These are phyloP conservation scores for Thraustotheca clavata DNA, from an alignment of 352 stramenopile genomes.

Conservation along the genomic window DNA sequence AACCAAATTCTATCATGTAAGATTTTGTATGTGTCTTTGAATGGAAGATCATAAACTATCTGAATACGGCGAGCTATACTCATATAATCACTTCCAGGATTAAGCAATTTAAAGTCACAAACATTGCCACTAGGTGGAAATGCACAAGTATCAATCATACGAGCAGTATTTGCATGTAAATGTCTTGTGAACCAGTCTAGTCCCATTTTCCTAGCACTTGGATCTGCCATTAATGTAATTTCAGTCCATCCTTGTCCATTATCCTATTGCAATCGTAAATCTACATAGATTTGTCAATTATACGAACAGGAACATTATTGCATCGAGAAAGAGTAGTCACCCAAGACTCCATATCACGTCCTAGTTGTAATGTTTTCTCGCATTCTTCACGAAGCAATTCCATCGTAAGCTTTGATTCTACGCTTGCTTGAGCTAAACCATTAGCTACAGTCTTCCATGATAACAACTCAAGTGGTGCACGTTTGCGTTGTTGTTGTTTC, in stretches of 20 bases:
- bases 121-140: background rate
- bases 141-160: background rate
- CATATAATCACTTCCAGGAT: too few relatives aligned
- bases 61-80: background rate
- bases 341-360: background rate
- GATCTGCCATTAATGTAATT: background rate
- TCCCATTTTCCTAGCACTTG: background rate
- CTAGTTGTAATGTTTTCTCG: background rate
- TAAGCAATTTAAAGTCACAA: background rate
- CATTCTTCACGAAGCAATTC: background rate
- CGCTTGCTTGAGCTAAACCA: background rate
- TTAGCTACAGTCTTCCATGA: background rate
- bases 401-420: background rate
- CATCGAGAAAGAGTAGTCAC: background rate
- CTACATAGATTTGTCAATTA: background rate
- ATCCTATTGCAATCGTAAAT: background rate
- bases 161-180: constrained; percentile 7
- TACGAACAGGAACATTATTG: background rate
- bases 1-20: background rate
- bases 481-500: background rate
- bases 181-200: constrained; percentile 20
- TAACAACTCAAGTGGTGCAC: background rate
- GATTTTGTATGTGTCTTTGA: background rate
- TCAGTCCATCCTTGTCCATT: background rate
- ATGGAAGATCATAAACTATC: background rate